Base-by-base conservation (phyloP, 371 early-diverging fungal species). In the Batkoa obscura region DNA sequence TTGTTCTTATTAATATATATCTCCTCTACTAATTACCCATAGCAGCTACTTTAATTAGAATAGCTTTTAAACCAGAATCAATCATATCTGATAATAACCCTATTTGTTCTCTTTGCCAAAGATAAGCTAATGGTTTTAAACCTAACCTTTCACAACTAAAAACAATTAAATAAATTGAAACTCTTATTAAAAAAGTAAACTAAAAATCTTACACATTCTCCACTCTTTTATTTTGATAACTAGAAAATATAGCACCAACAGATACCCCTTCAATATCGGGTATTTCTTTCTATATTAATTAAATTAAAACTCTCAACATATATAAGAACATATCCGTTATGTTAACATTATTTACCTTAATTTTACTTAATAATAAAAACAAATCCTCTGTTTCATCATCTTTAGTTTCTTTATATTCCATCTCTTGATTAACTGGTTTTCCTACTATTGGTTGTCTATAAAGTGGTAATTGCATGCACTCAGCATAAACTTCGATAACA, bases 371-470 rank as follows among this genome's bases (percentile, higher is more conserved):
- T 30, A 97, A 70, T 12, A 59, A 57, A 64, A 73, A 90, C 42
- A 99, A 74, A 68, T 98, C 99, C 66, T 99, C 99, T 2, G 99
- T 95, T 67, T 99, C 99, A 68, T 99, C 95, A 42, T 71, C 61
- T 8, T 68, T 66, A 37, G 79, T 75, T 0, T 66, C 70, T 31
- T 63, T 67, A 60, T 86, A 84, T 32, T 84, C 85, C 0, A 82
- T 68, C 17, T 67, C 68, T 61, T 81, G 81, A 5, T 72, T 64
- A 3, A 86, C 65, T 0, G 97, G 78, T 1, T 62, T 63, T 2
- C 97, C 94, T 12, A 59, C 63, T 38, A 96, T 91, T 39, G 78
- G 79, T 36, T 73, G 67, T 35, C 88, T 75, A 61, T 87, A 93
- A 32, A 99, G 67, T 13, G 99, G 99, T 4, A 98, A 63, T 5